Evolutionary conservation across 257 asterid species (phyloP), one percentile per base, ranked within the genome.

Genomic region (Fraxinus anomala): DNA sequence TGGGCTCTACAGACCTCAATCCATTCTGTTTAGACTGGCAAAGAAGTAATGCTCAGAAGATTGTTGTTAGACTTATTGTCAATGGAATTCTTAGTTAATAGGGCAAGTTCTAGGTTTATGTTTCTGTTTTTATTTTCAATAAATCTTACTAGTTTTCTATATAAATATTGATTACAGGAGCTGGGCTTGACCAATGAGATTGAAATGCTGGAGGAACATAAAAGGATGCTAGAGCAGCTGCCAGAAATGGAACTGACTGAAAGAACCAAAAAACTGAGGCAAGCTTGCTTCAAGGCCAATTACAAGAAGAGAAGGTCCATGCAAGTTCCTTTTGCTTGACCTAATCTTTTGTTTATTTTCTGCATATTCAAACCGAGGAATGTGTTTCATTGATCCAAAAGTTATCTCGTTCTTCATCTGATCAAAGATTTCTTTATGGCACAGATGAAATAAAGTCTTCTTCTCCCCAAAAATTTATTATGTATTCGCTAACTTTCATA

Each of bases 241-340:
- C 98, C 97, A 5, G 93, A 92, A 83, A 80, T 92, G 95, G 97
- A 91, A 77, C 67, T 94, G 70, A 92, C 88, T 59, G 97, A 91
- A 54, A 90, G 90, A 73, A 91, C 97, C 0, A 94, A 92, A 92
- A 94, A 82, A 73, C 73, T 94, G 73, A 82, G 98, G 42, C 97
- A 94, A 83, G 92, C 97, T 24, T 94, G 97, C 72, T 94, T 94
- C 91, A 92, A 94, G 85, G 98, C 97, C 59, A 94, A 90, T 72
- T 92, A 92, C 88, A 94, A 94, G 83, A 94, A 85, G 89, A 91
- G 97, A 89, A 92, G 90, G 76, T 82, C 95, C 70, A 56, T 74
- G 74, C 83, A 81, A 44, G 66, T 56, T 24, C 0, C 40, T 70
- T 19, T 24, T 24, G 30, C 26, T 26, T 63, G 69, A 63, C 36